phyloP scores from a whole-genome alignment of 2,329 filamentous ascomycete species.

The Shiraia bambusicola region DNA sequence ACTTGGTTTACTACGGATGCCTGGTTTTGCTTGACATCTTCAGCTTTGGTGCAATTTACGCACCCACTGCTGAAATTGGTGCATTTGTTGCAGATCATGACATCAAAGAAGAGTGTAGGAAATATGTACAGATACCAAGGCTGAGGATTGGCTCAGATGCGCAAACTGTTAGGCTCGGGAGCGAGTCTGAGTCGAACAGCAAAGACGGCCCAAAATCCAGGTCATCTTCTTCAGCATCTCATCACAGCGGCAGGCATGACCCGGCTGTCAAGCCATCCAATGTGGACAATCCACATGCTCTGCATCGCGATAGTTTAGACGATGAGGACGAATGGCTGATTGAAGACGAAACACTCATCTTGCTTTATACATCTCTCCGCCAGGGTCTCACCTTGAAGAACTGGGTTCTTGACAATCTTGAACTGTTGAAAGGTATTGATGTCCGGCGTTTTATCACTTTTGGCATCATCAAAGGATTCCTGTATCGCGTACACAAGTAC shows the following conservation, averaged over 20 bases:
- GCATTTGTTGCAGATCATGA: conserved; percentile 75
- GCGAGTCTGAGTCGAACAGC: conserved; percentile 18
- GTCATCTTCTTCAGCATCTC: conserved; percentile 24
- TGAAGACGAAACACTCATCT: conserved; percentile 58
- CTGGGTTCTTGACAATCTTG: conserved; percentile 77
- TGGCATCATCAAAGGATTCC: conserved; percentile 89
- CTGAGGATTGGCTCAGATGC: conserved; percentile 22
- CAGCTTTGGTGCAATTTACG: conserved; percentile 90
- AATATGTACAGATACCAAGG: conserved; percentile 65
- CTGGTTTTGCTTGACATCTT: conserved; percentile 91
- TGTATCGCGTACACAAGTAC: conserved; percentile 93
- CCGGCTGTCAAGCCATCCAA: conserved; percentile 17
- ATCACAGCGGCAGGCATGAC: conserved; percentile 15
- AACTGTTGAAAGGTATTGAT: conserved; percentile 75
- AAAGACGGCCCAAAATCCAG: conserved; percentile 23
- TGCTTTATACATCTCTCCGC: conserved; percentile 81
- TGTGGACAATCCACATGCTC: conserved; percentile 3
- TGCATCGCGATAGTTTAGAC: conserved; percentile 6
- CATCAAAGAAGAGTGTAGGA: conserved; percentile 82
- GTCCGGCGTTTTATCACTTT: conserved; percentile 92
- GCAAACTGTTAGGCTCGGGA: conserved; percentile 15
- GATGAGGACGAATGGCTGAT: conserved; percentile 23
- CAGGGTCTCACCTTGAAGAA: conserved; percentile 83
- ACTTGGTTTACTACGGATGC: conserved; percentile 91
- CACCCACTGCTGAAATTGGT: conserved; percentile 74